phyloP scores from a whole-genome alignment of 2,329 filamentous ascomycete genomes.

The Aspergillus thermomutatus region DNA sequence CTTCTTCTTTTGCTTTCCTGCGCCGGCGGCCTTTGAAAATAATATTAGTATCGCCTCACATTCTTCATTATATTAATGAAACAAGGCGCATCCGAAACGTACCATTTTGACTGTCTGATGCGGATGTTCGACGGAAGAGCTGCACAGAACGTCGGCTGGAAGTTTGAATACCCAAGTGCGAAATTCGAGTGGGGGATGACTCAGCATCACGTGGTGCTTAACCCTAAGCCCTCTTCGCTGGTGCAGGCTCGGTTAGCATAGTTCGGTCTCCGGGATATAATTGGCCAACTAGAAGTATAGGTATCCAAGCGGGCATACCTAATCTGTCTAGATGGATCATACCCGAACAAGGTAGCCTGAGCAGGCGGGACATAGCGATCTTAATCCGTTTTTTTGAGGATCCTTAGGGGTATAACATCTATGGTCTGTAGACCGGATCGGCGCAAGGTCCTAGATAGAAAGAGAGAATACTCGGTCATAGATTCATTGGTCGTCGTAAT shows the following conservation, averaged over 20 bases:
- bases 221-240: constrained; percentile 34
- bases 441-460: too few relatives aligned
- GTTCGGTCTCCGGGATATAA: background rate
- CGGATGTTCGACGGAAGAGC: constrained; percentile 34
- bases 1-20: constrained; percentile 57
- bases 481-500: background rate
- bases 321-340: background rate
- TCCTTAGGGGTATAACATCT: background rate
- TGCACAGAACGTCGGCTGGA: constrained; percentile 21
- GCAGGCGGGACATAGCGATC: too few relatives aligned
- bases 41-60: constrained; percentile 12
- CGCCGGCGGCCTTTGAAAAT: constrained; percentile 38
- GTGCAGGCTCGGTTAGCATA: constrained; percentile 18
- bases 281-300: constrained; percentile 6
- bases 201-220: constrained; percentile 17
- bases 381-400: background rate
- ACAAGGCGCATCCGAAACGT: constrained; percentile 13
- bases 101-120: constrained; percentile 40
- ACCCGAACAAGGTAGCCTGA: background rate
- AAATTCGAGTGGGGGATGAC: constrained; percentile 40
- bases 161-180: constrained; percentile 28
- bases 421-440: too few relatives aligned
- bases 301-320: constrained; percentile 4
- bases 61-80: background rate
- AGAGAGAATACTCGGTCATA: background rate